Conservation (phyloP, 2,329 filamentous ascomycete genomes). For the Fusarium gaditjirri region DNA sequence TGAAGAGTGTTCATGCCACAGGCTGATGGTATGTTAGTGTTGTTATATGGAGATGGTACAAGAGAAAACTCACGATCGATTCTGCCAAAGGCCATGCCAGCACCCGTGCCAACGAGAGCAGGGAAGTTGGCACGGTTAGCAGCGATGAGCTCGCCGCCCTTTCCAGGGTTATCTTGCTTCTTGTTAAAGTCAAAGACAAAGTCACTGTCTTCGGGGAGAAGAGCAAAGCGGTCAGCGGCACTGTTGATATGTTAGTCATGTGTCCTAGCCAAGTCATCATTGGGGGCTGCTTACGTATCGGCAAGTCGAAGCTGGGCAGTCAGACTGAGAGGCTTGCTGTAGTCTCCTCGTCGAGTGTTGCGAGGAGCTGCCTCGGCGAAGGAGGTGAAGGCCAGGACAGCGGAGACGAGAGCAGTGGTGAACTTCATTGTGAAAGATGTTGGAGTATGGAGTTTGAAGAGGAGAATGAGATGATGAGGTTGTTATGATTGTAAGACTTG, state of each 20-base stretch:
- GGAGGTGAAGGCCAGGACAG: constrained; percentile 55
- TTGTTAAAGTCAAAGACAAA: constrained; percentile 62
- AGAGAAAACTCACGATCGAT: constrained; percentile 50
- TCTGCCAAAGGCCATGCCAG: constrained; percentile 63
- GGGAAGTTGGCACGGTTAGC: constrained; percentile 68
- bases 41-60: background rate
- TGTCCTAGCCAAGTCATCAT: background rate
- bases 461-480: background rate
- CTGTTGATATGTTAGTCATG: constrained; percentile 42
- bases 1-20: constrained; percentile 69
- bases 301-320: constrained; percentile 54
- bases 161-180: constrained; percentile 36
- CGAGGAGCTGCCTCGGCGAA: constrained; percentile 44
- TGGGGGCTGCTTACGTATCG: constrained; percentile 48
- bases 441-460: background rate
- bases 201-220: constrained; percentile 56
- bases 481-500: background rate
- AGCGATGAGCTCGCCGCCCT: constrained; percentile 60
- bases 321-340: constrained; percentile 43
- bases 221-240: constrained; percentile 55
- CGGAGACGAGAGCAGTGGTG: constrained; percentile 47
- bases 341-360: constrained; percentile 24
- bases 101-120: constrained; percentile 62
- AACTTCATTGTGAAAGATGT: constrained; percentile 48
- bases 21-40: constrained; percentile 43